Evolutionary conservation across 257 asterid genomes (phyloP).

Genomic region (Nicotiana paniculata): DNA sequence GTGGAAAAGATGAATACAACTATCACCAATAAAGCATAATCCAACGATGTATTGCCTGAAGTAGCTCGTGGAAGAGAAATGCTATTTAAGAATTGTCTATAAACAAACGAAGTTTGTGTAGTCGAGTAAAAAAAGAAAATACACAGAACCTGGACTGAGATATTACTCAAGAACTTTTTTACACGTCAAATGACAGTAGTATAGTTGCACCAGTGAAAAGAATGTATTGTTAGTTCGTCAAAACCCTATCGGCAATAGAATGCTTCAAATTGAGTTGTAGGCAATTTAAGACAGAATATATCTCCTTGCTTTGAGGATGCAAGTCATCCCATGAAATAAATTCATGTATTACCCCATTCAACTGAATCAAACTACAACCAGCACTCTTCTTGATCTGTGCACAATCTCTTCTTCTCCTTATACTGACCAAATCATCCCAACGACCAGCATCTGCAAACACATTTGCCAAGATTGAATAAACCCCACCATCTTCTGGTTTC

Average conservation of each 20-base stretch:
- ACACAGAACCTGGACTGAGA: not conserved
- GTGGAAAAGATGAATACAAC: not conserved
- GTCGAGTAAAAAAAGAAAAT: not conserved
- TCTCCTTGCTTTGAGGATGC: slow-evolving; percentile 44
- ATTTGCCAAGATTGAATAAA: slow-evolving; percentile 59
- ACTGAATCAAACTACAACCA: slow-evolving; percentile 69
- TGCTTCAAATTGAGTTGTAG: slow-evolving; percentile 42
- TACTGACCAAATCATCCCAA: slow-evolving; percentile 70
- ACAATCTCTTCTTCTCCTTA: slow-evolving; percentile 55
- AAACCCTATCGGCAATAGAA: not conserved
- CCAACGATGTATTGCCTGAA: not conserved
- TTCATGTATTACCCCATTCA: slow-evolving; percentile 56
- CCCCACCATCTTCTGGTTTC: slow-evolving; percentile 82
- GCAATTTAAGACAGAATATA: slow-evolving; percentile 36
- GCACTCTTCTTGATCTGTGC: slow-evolving; percentile 52
- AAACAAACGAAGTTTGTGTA: not conserved
- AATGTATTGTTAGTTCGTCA: not conserved
- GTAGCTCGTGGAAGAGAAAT: not conserved
- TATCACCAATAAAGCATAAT: not conserved
- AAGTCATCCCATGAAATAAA: slow-evolving; percentile 76
- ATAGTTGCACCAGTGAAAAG: not conserved
- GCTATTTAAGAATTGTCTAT: not conserved
- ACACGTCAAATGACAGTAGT: not conserved
- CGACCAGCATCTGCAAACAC: slow-evolving; percentile 56
- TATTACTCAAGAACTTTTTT: not conserved